A percentile compares a stretch with the other conserved stretches of the same genome.
Conservation (phyloP, 441 rosid species). For the Eutrema salsugineum region DNA sequence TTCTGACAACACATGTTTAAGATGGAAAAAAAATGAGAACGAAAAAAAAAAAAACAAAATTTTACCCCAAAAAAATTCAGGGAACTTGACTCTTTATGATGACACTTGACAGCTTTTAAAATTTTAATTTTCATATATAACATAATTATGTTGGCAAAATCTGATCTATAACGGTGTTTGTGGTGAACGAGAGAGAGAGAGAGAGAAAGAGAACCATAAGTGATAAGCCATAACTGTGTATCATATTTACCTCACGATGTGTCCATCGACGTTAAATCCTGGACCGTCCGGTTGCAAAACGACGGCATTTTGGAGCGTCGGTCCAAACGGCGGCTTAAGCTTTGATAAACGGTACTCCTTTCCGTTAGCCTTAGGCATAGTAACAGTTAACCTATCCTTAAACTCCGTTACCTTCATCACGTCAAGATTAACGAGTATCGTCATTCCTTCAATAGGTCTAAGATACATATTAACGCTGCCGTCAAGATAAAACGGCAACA, state of each 20-base stretch:
- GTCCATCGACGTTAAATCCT: constrained; percentile 48
- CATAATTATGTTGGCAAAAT: background rate
- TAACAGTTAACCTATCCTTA: constrained; percentile 38
- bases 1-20: background rate
- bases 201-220: too few species aligned
- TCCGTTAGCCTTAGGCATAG: constrained; percentile 59
- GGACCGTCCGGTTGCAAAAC: constrained; percentile 33
- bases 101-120: background rate
- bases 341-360: constrained; percentile 48
- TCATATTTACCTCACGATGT: constrained; percentile 39
- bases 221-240: background rate
- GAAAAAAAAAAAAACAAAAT: background rate
- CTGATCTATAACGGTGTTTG: background rate
- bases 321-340: constrained; percentile 25
- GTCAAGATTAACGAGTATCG: constrained; percentile 53
- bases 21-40: background rate
- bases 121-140: background rate
- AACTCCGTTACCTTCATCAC: constrained; percentile 50
- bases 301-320: constrained; percentile 21
- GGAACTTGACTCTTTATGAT: background rate
- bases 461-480: constrained; percentile 59
- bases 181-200: background rate
- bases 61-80: background rate
- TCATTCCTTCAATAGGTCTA: constrained; percentile 70
- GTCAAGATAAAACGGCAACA: constrained; percentile 46